These are phyloP conservation scores for Paraurostyla sp. DNA, from an alignment of 73 alveolate genomes.

Conservation along the genomic window DNA sequence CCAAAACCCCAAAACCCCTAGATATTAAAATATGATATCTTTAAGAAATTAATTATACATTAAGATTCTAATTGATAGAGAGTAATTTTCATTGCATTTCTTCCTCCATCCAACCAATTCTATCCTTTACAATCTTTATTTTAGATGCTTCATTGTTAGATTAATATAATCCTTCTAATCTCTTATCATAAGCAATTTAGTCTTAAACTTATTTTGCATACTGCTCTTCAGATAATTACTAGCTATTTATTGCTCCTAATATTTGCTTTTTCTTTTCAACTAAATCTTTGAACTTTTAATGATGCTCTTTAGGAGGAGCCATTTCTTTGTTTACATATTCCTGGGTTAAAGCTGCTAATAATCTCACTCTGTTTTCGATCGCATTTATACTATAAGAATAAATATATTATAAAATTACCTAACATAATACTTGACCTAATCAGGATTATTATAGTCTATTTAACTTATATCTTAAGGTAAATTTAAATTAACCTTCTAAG, in stretches of 20 bases:
- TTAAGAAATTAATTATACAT: too few species aligned
- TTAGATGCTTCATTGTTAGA: background rate
- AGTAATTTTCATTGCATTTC: too few species aligned
- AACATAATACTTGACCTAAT: background rate
- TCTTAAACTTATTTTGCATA: background rate
- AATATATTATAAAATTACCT: background rate
- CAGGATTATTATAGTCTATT: background rate
- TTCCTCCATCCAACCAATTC: background rate
- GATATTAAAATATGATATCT: too few species aligned
- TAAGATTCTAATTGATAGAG: too few species aligned
- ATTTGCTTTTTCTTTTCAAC: background rate
- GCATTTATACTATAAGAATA: background rate
- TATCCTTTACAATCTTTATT: background rate
- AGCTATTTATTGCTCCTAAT: background rate
- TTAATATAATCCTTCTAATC: background rate
- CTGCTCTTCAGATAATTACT: background rate
- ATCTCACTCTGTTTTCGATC: background rate
- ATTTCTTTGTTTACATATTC: background rate
- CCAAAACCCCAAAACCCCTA: too few species aligned
- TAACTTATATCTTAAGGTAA: background rate
- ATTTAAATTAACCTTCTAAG: background rate
- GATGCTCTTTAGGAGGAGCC: background rate
- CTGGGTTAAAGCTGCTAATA: background rate
- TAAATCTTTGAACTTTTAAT: background rate
- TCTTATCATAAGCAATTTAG: background rate